Base-by-base conservation (phyloP, 495 filamentous ascomycete genomes). In the Penicillium pancosmium region DNA sequence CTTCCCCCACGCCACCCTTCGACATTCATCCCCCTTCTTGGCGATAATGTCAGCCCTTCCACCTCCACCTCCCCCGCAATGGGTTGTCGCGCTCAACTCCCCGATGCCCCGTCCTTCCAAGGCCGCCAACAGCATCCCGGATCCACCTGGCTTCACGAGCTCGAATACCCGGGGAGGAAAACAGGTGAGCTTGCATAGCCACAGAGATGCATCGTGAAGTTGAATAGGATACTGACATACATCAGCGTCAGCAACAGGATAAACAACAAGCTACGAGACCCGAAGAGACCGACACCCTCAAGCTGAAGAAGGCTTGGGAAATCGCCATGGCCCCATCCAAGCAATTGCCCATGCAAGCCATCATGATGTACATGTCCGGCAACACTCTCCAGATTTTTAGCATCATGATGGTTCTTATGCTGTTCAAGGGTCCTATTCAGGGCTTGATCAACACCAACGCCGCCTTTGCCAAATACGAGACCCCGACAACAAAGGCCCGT, bases 281-380 rank as follows among this genome's bases (percentile, higher is more conserved):
- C 64, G 88, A 87, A 61, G 92, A 97, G 74, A 97, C 91, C 78
- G 94, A 98, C 73, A 89, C 86, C 41, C 80, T 99, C 53, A 97
- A 98, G 78, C 74, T 98, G 61, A 99, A 98, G 77, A 99, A 99
- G 70, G 93, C 94, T 1, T 99, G 95, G 95, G 94, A 99, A 76
- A 83, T 99, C 19, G 95, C 94, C 34, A 84, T 99, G 36, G 95
- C 89, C 4, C 94, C 94, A 2, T 88, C 92, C 51, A 99, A 99
- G 78, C 86, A 88, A 69, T 82, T 99, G 46, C 94, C 94, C 52
- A 98, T 98, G 94, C 97, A 95, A 57, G 92, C 85, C 47, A 92
- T 99, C 76, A 96, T 97, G 88, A 98, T 98, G 93, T 99, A 99
- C 83, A 98, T 99, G 95, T 96, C 94, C 57, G 94, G 94, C 67